Base-by-base conservation (phyloP, 352 stramenopile species). In the Globisporangium rhizosaccharum region DNA sequence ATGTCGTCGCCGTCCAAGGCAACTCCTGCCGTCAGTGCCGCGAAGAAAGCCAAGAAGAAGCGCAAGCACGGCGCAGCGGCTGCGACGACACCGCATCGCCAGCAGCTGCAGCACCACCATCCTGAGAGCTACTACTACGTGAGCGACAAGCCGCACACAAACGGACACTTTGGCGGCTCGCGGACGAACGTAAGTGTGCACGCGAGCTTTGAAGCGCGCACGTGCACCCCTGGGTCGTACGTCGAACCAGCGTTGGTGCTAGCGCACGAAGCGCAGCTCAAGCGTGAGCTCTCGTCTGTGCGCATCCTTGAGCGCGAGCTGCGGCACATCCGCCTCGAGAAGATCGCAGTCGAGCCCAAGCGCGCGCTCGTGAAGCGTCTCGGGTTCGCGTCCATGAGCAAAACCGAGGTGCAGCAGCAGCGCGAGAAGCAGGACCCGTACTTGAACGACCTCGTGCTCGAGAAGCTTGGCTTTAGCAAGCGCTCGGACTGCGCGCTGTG, bases 401-500 rank as follows among this genome's bases (percentile, higher is more conserved):
- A 56, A 18, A 56, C 59, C n/a, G 57, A 73, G 26, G 14, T 47
- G 11, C 50, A 65, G 9, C n/a, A 71, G n/a, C 62, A 62, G n/a
- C 65, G 50, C 39, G 61, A 49, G 23, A 48, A 66, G 45, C 42
- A 64, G 3, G 76, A 90, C 36, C 65, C 70, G 30, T 87, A 87
- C 66, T 58, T 63, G 3, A 73, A 72, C 33, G 77, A 75, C 37
- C 71, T 88, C 7, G 58, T 80, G 37, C 65, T 82, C 18, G 77
- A 87, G 59, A 76, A 71, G 36, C 86, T 85, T 46, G 82, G 82
- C 26, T 86, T 75, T 39, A 72, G 71, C 47, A 81, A 84, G 53
- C 79, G 79, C 20, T 56, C 75, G 3, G 78, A 88, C 10, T 91
- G 82, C 48, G 82, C 75, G 33, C 63, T 91, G 8, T 91, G 82